Conservation (phyloP, 2,329 filamentous ascomycete species). For the Clarireedia paspali region DNA sequence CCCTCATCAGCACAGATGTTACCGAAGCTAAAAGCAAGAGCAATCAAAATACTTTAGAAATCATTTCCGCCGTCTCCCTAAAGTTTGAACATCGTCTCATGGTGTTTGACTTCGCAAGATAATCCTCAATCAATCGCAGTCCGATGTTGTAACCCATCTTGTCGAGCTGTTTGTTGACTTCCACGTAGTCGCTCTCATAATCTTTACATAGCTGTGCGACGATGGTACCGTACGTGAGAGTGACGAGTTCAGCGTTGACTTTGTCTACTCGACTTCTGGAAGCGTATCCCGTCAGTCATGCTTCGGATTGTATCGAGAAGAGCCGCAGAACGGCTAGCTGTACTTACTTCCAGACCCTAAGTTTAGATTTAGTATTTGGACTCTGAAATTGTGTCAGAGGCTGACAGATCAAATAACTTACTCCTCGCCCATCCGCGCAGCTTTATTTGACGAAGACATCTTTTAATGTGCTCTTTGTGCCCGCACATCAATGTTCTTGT, state of each 20-base stretch:
- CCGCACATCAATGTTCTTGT: not conserved
- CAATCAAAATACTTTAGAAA: conserved; percentile 61
- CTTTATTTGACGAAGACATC: conserved; percentile 53
- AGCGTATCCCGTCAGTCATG: conserved; percentile 16
- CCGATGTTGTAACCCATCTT: conserved; percentile 99
- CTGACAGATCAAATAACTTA: conserved; percentile 35
- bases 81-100: conserved; percentile 88
- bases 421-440: conserved; percentile 67
- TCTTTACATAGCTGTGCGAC: conserved; percentile 95
- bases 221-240: conserved; percentile 94
- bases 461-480: conserved; percentile 6
- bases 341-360: conserved; percentile 33
- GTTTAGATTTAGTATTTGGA: conserved; percentile 18
- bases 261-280: conserved; percentile 88
- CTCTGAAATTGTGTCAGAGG: not conserved
- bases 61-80: conserved; percentile 92
- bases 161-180: conserved; percentile 96
- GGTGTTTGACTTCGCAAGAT: conserved; percentile 88
- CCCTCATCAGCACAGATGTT: not conserved
- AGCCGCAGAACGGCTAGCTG: not conserved
- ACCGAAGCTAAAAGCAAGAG: not conserved
- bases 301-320: conserved; percentile 19
- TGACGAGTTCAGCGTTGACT: conserved; percentile 95
- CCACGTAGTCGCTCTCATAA: conserved; percentile 85
- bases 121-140: conserved; percentile 91